A percentile compares a stretch with the other conserved stretches of the same genome.
Evolutionary conservation across 2,329 filamentous ascomycete species (phyloP).

Genomic region (Colletotrichum plurivorum): DNA sequence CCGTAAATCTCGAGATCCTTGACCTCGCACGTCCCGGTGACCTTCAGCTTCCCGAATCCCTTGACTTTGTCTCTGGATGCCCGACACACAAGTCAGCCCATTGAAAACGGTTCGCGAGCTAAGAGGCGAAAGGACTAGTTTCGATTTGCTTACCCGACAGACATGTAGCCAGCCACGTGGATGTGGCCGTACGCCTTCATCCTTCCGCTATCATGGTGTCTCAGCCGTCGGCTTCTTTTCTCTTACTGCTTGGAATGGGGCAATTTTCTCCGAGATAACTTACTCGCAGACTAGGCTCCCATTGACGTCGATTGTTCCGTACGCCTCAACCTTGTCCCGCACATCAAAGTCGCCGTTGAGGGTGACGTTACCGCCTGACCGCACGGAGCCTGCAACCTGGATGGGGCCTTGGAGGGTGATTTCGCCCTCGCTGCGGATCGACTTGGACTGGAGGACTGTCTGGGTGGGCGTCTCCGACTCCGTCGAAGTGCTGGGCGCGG

Average conservation of each 20-base stretch:
- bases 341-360: conserved; percentile 61
- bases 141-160: conserved; percentile 51
- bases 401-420: conserved; percentile 59
- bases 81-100: too few relatives aligned
- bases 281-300: background rate
- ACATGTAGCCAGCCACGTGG: conserved; percentile 55
- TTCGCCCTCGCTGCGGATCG: conserved; percentile 59
- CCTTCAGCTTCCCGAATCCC: conserved; percentile 61
- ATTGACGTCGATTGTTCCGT: background rate
- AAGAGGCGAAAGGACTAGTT: background rate
- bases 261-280: background rate
- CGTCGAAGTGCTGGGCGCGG: conserved; percentile 13
- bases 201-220: conserved; percentile 50
- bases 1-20: conserved; percentile 63
- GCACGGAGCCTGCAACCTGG: conserved; percentile 63
- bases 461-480: conserved; percentile 39
- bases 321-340: conserved; percentile 58
- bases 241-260: background rate
- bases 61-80: conserved; percentile 58
- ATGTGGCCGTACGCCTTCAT: conserved; percentile 65
- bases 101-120: too few relatives aligned
- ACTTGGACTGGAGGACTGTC: conserved; percentile 51
- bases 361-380: conserved; percentile 59
- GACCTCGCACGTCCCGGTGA: conserved; percentile 59
- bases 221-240: background rate